Evolutionary conservation across 768 basidiomycete genomes (phyloP).

Genomic region (Rubroboletus satanas): DNA sequence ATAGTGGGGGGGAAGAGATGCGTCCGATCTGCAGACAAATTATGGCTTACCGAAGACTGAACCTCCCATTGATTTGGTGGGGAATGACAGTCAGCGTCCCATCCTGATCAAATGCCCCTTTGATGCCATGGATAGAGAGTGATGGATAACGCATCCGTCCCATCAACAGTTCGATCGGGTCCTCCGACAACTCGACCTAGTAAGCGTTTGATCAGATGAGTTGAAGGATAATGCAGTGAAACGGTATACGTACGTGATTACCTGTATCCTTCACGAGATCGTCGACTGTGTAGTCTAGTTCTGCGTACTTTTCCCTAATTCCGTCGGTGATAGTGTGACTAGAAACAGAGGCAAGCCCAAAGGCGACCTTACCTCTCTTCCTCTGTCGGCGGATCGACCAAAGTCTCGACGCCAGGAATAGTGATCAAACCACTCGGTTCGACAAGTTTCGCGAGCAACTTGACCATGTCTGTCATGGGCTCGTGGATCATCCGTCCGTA

Average conservation of each 20-base stretch:
- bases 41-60: background rate
- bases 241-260: background rate
- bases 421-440: conserved; percentile 60
- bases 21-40: background rate
- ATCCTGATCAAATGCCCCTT: background rate
- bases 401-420: background rate
- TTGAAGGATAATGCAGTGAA: background rate
- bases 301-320: background rate
- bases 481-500: background rate
- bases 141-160: conserved; percentile 6
- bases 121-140: conserved; percentile 3
- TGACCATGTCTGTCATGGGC: background rate
- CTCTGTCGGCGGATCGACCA: background rate
- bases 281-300: background rate
- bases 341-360: background rate
- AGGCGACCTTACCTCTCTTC: background rate
- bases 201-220: background rate
- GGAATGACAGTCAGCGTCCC: background rate
- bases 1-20: background rate
- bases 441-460: background rate
- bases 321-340: background rate
- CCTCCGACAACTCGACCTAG: conserved; percentile 4
- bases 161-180: background rate
- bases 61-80: background rate
- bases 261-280: conserved; percentile 5